These are phyloP conservation scores for Podila verticillata DNA, from an alignment of 192 early-diverging fungal genomes.

Conservation along the genomic window DNA sequence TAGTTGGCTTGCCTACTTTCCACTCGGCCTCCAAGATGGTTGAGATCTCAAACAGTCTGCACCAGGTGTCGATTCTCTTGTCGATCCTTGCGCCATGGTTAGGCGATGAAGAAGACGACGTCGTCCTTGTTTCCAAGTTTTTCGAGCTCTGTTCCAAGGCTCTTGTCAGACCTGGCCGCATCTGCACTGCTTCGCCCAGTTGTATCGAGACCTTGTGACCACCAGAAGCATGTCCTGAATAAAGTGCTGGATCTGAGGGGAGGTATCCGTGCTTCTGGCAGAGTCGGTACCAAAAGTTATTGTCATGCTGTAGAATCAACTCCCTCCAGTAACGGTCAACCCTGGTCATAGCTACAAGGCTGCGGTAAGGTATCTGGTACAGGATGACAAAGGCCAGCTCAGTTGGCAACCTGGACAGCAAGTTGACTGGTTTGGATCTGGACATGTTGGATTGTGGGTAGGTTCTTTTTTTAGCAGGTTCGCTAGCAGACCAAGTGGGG, in stretches of 20 bases:
- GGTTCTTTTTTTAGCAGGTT: background rate
- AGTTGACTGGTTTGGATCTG: background rate
- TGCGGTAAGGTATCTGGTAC: slow-evolving; percentile 22
- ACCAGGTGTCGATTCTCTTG: slow-evolving; percentile 22
- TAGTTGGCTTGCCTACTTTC: slow-evolving; percentile 28
- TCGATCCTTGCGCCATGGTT: background rate
- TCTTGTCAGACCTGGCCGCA: slow-evolving; percentile 17
- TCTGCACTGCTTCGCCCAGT: background rate
- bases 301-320: slow-evolving; percentile 30
- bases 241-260: background rate
- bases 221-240: background rate
- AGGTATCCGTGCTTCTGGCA: slow-evolving; percentile 35
- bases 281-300: slow-evolving; percentile 34
- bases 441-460: background rate
- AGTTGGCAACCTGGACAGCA: slow-evolving; percentile 17
- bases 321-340: slow-evolving; percentile 36
- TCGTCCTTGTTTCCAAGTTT: background rate
- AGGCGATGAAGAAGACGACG: background rate
- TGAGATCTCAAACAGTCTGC: slow-evolving; percentile 26
- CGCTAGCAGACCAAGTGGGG: no score
- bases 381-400: slow-evolving; percentile 39
- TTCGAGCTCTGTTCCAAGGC: slow-evolving; percentile 20
- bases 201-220: slow-evolving; percentile 2
- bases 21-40: slow-evolving; percentile 32
- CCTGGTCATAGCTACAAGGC: slow-evolving; percentile 16